Evolutionary conservation across 345 rosid species (phyloP).

Genomic region (Arabidopsis thaliana): DNA sequence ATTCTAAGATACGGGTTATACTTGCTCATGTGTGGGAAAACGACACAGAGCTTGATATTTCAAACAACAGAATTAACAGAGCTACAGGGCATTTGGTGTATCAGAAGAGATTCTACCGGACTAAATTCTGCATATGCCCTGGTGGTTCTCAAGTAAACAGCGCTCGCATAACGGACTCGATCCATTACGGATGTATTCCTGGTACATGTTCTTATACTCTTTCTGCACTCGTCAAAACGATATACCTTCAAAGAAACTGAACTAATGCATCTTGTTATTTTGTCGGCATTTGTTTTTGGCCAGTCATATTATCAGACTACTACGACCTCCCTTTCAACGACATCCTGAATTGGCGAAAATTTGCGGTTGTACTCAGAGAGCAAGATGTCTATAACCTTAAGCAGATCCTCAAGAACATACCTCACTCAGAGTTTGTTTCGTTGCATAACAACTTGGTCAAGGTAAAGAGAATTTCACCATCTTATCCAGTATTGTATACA

Average conservation of each 20-base stretch:
- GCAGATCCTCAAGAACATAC: constrained; percentile 73
- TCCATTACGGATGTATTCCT: constrained; percentile 96
- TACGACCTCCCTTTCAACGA: constrained; percentile 95
- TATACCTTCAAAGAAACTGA: background rate
- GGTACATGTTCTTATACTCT: constrained; percentile 53
- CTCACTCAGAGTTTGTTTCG: constrained; percentile 66
- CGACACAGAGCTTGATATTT: constrained; percentile 87
- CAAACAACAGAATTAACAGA: constrained; percentile 84
- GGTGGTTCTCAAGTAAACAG: constrained; percentile 99
- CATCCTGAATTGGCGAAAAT: constrained; percentile 77
- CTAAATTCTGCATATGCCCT: constrained; percentile 95
- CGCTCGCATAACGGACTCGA: constrained; percentile 95
- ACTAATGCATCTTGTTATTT: constrained; percentile 19
- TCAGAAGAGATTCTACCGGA: constrained; percentile 88
- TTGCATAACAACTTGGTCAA: constrained; percentile 78
- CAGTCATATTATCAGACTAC: constrained; percentile 87
- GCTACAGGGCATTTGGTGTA: constrained; percentile 82
- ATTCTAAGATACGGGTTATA: constrained; percentile 93
- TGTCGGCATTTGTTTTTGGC: constrained; percentile 19
- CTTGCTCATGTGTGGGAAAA: constrained; percentile 97
- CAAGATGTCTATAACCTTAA: constrained; percentile 76
- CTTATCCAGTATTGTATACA: constrained; percentile 10
- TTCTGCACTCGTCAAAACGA: background rate
- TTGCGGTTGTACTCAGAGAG: constrained; percentile 75
- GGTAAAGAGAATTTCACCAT: constrained; percentile 49